A percentile compares a stretch with the other conserved stretches of the same genome.
These are phyloP conservation scores for Elsinoe arachidis DNA, from an alignment of 2,329 filamentous ascomycete species.

Conservation along the genomic window DNA sequence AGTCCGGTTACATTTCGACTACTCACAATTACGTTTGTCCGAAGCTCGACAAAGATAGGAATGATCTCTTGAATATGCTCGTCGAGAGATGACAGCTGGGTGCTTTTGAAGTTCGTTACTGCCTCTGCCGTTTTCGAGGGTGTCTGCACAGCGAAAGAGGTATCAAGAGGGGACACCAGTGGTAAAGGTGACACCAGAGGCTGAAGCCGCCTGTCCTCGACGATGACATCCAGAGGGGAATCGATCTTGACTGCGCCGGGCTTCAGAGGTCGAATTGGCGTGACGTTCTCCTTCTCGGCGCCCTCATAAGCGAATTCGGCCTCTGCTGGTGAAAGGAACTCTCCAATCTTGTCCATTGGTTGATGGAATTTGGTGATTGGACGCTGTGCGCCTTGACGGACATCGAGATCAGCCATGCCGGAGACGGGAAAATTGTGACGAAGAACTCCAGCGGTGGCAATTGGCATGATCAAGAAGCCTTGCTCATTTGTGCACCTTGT, in stretches of 20 bases:
- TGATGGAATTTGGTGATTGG: conserved; percentile 2
- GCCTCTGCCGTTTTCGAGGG: background rate
- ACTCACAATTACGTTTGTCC: conserved; percentile 45
- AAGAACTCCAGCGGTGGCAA: background rate
- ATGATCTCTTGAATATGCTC: conserved; percentile 16
- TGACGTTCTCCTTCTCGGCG: background rate
- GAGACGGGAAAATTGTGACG: conserved; percentile 6
- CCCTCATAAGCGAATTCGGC: conserved; percentile 8
- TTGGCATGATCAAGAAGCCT: conserved; percentile 1
- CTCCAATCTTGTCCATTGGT: conserved; percentile 6
- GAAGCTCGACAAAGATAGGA: conserved; percentile 40
- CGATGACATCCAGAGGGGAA: conserved; percentile 6
- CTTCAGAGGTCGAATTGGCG: background rate
- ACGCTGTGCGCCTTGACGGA: conserved; percentile 2
- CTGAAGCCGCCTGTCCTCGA: background rate
- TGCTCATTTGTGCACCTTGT: background rate
- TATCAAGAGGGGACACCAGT: background rate
- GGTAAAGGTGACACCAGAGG: background rate
- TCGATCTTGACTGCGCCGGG: background rate
- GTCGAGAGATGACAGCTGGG: background rate
- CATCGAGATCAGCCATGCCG: conserved; percentile 1
- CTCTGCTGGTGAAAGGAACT: conserved; percentile 6
- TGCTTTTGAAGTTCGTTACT: background rate
- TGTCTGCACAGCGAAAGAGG: background rate
- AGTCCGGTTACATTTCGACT: conserved; percentile 7